phyloP scores from a whole-genome alignment of 2,329 filamentous ascomycete genomes.

The Sporothrix pseudoabietina region DNA sequence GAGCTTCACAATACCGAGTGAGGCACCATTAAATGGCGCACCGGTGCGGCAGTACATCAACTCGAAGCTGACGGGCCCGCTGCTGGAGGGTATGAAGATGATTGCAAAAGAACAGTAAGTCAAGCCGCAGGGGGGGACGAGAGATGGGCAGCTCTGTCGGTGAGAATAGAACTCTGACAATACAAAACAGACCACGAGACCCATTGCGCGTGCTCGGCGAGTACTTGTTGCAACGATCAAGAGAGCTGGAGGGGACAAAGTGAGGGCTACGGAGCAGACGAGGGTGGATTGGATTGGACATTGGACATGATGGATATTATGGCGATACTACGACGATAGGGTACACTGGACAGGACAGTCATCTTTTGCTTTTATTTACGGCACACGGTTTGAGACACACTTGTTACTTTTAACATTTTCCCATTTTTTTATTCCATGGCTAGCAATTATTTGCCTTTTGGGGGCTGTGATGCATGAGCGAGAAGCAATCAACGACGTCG shows the following conservation, averaged over 20 bases:
- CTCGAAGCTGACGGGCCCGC: constrained; percentile 65
- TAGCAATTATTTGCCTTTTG: constrained; percentile 9
- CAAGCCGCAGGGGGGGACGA: background rate
- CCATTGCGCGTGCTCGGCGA: constrained; percentile 71
- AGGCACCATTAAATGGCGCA: constrained; percentile 66
- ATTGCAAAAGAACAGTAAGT: constrained; percentile 71
- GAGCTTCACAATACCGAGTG: constrained; percentile 57
- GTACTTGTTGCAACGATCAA: constrained; percentile 68
- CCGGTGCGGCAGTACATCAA: constrained; percentile 72
- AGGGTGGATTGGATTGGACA: background rate
- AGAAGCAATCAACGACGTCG: background rate
- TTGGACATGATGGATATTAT: background rate
- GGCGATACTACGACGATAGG: background rate
- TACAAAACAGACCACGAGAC: constrained; percentile 59
- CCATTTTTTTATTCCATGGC: constrained; percentile 25
- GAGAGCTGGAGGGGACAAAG: constrained; percentile 57
- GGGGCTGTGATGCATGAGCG: background rate
- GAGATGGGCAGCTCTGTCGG: background rate
- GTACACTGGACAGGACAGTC: background rate
- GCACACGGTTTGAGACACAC: background rate
- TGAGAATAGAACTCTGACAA: background rate
- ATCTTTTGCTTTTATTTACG: background rate
- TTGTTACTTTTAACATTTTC: constrained; percentile 17
- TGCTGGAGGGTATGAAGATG: constrained; percentile 75
- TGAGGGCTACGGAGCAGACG: background rate